Evolutionary conservation across 805 yeast species (phyloP).

Genomic region (Hanseniaspora jakobsenii): DNA sequence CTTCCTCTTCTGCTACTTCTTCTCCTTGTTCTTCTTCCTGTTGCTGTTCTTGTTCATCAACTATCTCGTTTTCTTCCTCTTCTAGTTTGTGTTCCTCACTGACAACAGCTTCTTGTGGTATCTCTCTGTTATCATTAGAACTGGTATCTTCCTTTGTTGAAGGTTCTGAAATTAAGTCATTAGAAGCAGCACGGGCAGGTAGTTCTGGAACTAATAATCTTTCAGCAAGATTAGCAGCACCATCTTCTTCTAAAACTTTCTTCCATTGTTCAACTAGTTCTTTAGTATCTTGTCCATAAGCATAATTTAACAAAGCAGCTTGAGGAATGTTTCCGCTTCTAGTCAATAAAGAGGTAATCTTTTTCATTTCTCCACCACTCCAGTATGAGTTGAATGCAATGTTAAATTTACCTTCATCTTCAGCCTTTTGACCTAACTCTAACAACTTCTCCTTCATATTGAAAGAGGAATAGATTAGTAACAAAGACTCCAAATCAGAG

Average conservation of each 20-base stretch:
- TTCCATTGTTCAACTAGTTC: constrained; percentile 58
- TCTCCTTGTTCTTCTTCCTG: constrained; percentile 19
- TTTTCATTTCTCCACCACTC: constrained; percentile 60
- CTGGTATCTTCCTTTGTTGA: too few relatives aligned
- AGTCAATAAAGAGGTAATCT: constrained; percentile 53
- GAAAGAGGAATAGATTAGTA: constrained; percentile 70
- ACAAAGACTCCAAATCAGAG: constrained; percentile 66
- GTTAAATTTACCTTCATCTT: constrained; percentile 67
- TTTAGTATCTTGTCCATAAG: constrained; percentile 47
- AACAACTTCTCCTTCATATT: constrained; percentile 52
- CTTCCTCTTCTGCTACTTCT: constrained; percentile 14
- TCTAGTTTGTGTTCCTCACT: constrained; percentile 15
- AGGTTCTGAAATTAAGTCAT: too few relatives aligned
- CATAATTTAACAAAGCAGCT: constrained; percentile 67
- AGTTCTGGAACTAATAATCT: constrained; percentile 32
- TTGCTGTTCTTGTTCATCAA: constrained; percentile 19
- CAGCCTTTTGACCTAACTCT: constrained; percentile 55
- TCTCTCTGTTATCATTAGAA: too few relatives aligned
- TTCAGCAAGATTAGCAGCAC: constrained; percentile 48
- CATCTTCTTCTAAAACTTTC: constrained; percentile 36
- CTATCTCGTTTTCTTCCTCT: constrained; percentile 20
- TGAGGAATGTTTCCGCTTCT: constrained; percentile 65
- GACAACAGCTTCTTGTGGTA: too few relatives aligned
- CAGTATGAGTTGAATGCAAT: constrained; percentile 86
- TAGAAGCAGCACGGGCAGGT: not conserved